Evolutionary conservation across 805 yeast genomes (phyloP).

Genomic region (Zygosaccharomyces kombuchaensis): DNA sequence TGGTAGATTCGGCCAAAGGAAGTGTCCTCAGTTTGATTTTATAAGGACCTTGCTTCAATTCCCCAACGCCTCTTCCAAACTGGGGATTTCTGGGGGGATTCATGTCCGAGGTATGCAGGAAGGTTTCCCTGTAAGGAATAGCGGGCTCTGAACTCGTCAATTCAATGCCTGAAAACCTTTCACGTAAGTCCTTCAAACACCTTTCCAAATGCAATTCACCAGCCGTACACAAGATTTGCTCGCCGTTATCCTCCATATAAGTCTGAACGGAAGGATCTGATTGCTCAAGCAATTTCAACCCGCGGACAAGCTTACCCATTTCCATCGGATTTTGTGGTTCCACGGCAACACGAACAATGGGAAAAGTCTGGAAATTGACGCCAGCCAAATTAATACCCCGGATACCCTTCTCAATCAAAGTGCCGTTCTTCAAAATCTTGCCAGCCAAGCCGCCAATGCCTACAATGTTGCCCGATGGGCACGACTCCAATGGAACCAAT

Average conservation of each 20-base stretch:
- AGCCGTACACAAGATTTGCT: conserved; percentile 88
- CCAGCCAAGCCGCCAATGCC: conserved; percentile 91
- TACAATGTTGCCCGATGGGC: conserved; percentile 92
- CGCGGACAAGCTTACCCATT: conserved; percentile 68
- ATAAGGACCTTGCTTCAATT: conserved; percentile 49
- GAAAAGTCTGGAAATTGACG: conserved; percentile 69
- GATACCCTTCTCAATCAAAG: conserved; percentile 55
- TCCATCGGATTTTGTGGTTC: conserved; percentile 88
- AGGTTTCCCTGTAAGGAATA: conserved; percentile 90
- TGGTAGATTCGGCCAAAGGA: conserved; percentile 53
- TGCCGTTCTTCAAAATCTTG: conserved; percentile 79
- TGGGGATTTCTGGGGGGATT: conserved; percentile 45
- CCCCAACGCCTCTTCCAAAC: conserved; percentile 47
- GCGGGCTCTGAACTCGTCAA: conserved; percentile 85
- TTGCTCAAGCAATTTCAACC: conserved; percentile 70
- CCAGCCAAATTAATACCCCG: conserved; percentile 76
- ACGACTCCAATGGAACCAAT: conserved; percentile 65
- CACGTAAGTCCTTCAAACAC: conserved; percentile 84
- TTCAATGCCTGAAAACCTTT: conserved; percentile 88
- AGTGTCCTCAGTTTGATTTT: conserved; percentile 40
- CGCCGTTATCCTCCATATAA: conserved; percentile 84
- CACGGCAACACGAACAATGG: conserved; percentile 91
- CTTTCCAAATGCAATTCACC: conserved; percentile 96
- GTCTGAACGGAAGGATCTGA: conserved; percentile 96
- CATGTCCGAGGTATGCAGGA: conserved; percentile 48